Conservation (phyloP, 1,139 yeast species). For the Scheffersomyces quercinus region DNA sequence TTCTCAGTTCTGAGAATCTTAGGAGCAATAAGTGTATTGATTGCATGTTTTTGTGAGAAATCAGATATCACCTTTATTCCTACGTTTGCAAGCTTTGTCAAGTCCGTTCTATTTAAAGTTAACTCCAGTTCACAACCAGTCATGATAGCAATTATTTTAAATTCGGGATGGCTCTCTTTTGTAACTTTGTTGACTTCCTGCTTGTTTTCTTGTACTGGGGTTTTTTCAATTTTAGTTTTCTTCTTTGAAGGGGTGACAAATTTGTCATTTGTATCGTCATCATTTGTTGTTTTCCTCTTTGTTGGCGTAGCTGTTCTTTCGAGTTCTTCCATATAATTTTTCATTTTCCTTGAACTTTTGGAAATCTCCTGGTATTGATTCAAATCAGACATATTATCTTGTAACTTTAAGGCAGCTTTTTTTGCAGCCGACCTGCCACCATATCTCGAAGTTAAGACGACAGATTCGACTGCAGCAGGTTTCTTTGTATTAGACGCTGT, state of each 20-base stretch:
- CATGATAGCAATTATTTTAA: constrained; percentile 45
- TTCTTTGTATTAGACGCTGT: not conserved
- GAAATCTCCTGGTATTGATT: constrained; percentile 56
- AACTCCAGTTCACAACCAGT: constrained; percentile 64
- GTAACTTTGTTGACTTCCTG: not conserved
- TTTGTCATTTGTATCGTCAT: constrained; percentile 2
- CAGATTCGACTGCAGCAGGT: constrained; percentile 1
- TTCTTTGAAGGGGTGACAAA: constrained; percentile 2
- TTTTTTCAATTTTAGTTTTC: constrained; percentile 1
- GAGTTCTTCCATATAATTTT: constrained; percentile 36
- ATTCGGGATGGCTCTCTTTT: constrained; percentile 7
- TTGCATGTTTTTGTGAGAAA: constrained; percentile 20
- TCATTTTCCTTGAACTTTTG: constrained; percentile 42
- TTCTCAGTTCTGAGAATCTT: constrained; percentile 81
- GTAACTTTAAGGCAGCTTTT: constrained; percentile 67
- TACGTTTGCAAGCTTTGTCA: constrained; percentile 25
- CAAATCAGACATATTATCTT: constrained; percentile 65
- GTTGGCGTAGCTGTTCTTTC: constrained; percentile 17
- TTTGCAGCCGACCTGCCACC: constrained; percentile 57
- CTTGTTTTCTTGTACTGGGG: not conserved
- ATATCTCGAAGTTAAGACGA: constrained; percentile 8
- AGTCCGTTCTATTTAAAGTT: constrained; percentile 35
- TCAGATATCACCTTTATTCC: constrained; percentile 45
- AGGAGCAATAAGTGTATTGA: constrained; percentile 70
- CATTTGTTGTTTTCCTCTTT: constrained; percentile 6